Evolutionary conservation across 306 rosid genomes (phyloP).

Genomic region (Cyclanthera cordifolia): DNA sequence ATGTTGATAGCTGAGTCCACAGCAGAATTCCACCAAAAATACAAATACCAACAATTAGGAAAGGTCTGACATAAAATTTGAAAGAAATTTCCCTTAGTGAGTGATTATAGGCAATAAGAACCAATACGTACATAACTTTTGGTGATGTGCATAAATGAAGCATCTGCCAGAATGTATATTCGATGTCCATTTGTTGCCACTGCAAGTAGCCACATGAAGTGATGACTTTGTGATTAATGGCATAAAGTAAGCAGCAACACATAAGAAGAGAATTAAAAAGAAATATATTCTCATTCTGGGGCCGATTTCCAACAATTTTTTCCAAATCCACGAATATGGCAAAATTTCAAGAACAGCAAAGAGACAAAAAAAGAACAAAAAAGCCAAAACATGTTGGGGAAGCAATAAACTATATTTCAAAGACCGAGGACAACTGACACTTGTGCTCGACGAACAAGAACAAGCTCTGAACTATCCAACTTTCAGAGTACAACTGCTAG

Average conservation of each 20-base stretch:
- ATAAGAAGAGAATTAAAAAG: background rate
- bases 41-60: slow-evolving; percentile 21
- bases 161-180: slow-evolving; percentile 99
- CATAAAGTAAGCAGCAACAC: slow-evolving; percentile 1
- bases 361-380: too few relatives aligned
- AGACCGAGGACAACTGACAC: background rate
- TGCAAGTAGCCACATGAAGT: slow-evolving; percentile 24
- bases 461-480: background rate
- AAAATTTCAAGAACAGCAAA: background rate
- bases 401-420: background rate
- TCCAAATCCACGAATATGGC: background rate
- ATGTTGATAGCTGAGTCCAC: slow-evolving; percentile 89
- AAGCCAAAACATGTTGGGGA: background rate
- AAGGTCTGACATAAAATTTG: background rate
- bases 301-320: background rate
- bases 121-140: slow-evolving; percentile 83
- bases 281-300: background rate
- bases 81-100: background rate
- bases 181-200: slow-evolving; percentile 99
- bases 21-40: slow-evolving; percentile 29
- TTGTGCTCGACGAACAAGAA: background rate
- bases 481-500: background rate
- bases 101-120: slow-evolving; percentile 6
- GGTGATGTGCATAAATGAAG: slow-evolving; percentile 92
- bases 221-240: slow-evolving; percentile 1